These are phyloP conservation scores for Pseudocercospora musae DNA, from an alignment of 2,329 filamentous ascomycete species.

Conservation along the genomic window DNA sequence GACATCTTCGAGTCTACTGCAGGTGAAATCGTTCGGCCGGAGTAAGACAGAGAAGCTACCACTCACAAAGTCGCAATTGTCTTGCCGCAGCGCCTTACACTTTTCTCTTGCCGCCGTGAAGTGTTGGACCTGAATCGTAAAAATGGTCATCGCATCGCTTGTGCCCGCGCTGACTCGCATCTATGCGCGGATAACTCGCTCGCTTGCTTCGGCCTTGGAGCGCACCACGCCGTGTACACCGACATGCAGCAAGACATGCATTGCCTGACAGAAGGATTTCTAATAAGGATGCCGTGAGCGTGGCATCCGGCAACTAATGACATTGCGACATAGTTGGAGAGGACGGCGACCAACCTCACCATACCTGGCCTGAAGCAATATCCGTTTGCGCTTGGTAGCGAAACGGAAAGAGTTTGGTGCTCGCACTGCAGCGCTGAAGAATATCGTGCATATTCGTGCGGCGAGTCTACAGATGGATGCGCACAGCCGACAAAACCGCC, in stretches of 20 bases:
- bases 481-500: neutral
- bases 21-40: neutral
- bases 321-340: neutral
- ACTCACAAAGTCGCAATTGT: neutral
- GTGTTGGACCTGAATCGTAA: neutral
- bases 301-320: neutral
- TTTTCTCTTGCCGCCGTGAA: neutral
- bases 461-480: no score
- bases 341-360: neutral
- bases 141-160: neutral
- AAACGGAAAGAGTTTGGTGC: neutral
- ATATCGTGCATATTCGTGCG: constrained; percentile 18
- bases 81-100: neutral
- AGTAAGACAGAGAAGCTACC: neutral
- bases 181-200: neutral
- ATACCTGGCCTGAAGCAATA: constrained; percentile 1
- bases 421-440: constrained; percentile 9
- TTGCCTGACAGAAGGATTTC: neutral
- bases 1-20: no score
- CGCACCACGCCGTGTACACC: neutral
- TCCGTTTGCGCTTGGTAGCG: constrained; percentile 1
- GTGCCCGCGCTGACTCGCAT: constrained; percentile 3
- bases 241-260: neutral
- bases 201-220: neutral
- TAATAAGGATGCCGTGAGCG: neutral